Evolutionary conservation across 2,329 filamentous ascomycete species (phyloP).

Genomic region (Apiospora malaysiana): DNA sequence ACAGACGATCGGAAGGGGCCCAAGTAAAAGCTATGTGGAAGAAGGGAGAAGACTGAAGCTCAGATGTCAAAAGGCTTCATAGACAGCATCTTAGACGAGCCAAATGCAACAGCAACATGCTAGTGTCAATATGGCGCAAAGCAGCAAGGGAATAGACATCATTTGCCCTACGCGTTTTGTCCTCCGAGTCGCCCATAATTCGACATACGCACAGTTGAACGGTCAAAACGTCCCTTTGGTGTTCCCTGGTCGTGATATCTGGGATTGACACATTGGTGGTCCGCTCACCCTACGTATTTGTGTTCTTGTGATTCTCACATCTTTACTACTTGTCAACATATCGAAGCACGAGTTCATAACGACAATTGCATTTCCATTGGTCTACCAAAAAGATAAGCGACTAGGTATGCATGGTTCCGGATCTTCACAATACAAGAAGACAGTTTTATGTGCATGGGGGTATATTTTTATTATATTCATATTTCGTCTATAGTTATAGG

Average conservation of each 20-base stretch:
- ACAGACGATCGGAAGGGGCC: not conserved
- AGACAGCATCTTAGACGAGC: not conserved
- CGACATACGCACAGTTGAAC: too few species aligned
- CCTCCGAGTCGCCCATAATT: not conserved
- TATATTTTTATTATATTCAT: slow-evolving; percentile 24
- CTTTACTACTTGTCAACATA: too few species aligned
- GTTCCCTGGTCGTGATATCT: too few species aligned
- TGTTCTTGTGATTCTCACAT: too few species aligned
- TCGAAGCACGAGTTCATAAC: too few species aligned
- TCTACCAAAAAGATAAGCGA: too few species aligned
- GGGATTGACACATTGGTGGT: too few species aligned
- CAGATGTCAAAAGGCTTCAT: not conserved
- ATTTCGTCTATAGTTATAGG: slow-evolving; percentile 17
- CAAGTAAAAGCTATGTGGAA: not conserved
- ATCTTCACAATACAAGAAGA: not conserved
- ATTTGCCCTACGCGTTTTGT: not conserved
- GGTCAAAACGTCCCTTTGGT: too few species aligned
- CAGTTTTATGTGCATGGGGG: not conserved
- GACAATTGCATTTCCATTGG: too few species aligned
- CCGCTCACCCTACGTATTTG: too few species aligned
- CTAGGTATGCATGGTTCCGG: too few species aligned
- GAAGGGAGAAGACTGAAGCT: not conserved
- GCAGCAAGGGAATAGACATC: not conserved
- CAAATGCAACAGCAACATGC: not conserved
- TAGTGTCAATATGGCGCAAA: not conserved